These are phyloP conservation scores for Albatrellus sp. DNA, from an alignment of 1,284 basidiomycete species.

Conservation along the genomic window DNA sequence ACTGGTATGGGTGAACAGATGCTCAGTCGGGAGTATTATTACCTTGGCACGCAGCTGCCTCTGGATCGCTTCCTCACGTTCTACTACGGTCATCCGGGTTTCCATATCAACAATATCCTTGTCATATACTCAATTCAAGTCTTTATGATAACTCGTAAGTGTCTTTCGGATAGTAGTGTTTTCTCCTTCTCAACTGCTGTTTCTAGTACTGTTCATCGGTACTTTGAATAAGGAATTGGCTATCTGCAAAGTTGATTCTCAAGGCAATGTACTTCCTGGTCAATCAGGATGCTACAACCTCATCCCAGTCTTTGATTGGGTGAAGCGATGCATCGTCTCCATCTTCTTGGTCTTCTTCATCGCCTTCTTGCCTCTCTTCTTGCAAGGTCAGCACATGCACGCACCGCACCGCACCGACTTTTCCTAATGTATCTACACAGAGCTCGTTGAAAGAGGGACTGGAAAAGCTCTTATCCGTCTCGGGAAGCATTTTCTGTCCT, in stretches of 20 bases:
- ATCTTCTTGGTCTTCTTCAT: constrained; percentile 98
- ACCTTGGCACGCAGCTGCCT: constrained; percentile 95
- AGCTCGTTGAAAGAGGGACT: constrained; percentile 88
- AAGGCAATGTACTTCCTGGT: constrained; percentile 68
- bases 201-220: constrained; percentile 76
- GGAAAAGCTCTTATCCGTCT: constrained; percentile 89
- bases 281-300: constrained; percentile 91
- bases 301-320: constrained; percentile 91
- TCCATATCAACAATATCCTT: constrained; percentile 99
- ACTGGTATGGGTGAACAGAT: constrained; percentile 99
- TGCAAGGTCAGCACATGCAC: constrained; percentile 58
- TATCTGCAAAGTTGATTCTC: constrained; percentile 76
- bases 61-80: constrained; percentile 98
- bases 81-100: constrained; percentile 99
- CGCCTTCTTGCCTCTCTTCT: constrained; percentile 87
- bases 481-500: constrained; percentile 87
- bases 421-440: constrained; percentile 24
- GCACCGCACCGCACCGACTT: no score
- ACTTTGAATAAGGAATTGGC: constrained; percentile 85
- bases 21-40: constrained; percentile 99
- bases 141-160: constrained; percentile 84
- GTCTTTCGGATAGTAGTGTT: background rate
- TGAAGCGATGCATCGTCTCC: constrained; percentile 87
- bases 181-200: constrained; percentile 10
- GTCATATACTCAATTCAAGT: constrained; percentile 94